A percentile compares a stretch with the other conserved stretches of the same genome.
These are phyloP conservation scores for Pinus tabuliformis DNA, from an alignment of 75 land plant species.

Conservation along the genomic window DNA sequence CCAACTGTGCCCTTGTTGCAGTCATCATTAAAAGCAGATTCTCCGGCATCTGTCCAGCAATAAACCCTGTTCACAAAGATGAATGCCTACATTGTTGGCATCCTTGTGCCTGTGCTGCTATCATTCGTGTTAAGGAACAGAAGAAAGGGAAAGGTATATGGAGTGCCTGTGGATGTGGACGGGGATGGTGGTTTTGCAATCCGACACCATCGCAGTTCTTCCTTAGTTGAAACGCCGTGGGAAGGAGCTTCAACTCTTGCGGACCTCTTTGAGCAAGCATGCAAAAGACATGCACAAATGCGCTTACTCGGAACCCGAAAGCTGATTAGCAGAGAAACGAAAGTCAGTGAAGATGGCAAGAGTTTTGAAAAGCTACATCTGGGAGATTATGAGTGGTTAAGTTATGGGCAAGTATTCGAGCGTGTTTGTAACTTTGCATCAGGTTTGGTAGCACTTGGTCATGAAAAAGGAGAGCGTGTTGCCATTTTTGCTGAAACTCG, in stretches of 20 bases:
- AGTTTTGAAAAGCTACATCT: conserved; percentile 86
- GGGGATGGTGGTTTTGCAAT: conserved; percentile 76
- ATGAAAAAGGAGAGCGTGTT: conserved; percentile 62
- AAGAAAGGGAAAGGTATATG: conserved; percentile 56
- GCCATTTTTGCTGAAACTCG: conserved; percentile 97
- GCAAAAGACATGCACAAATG: conserved; percentile 37
- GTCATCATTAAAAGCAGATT: not conserved
- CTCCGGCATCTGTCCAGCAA: not conserved
- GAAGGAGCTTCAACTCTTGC: conserved; percentile 82
- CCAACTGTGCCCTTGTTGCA: conserved; percentile 2
- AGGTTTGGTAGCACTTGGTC: conserved; percentile 77
- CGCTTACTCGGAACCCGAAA: conserved; percentile 62
- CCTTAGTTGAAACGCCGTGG: conserved; percentile 69
- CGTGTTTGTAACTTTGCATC: conserved; percentile 65
- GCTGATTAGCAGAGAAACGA: conserved; percentile 57
- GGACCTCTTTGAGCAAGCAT: conserved; percentile 75
- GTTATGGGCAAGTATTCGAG: conserved; percentile 58
- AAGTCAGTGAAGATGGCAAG: conserved; percentile 60
- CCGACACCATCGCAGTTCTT: conserved; percentile 54
- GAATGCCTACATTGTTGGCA: conserved; percentile 53
- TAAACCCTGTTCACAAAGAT: conserved; percentile 16
- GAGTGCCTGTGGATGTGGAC: conserved; percentile 66
- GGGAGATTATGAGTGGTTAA: conserved; percentile 81
- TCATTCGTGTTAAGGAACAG: conserved; percentile 38
- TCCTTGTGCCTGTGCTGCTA: conserved; percentile 58